Percentiles rank a stretch among this genome's conserved stretches.
Conservation (phyloP, 768 basidiomycete species). For the Lentinula lateritia region DNA sequence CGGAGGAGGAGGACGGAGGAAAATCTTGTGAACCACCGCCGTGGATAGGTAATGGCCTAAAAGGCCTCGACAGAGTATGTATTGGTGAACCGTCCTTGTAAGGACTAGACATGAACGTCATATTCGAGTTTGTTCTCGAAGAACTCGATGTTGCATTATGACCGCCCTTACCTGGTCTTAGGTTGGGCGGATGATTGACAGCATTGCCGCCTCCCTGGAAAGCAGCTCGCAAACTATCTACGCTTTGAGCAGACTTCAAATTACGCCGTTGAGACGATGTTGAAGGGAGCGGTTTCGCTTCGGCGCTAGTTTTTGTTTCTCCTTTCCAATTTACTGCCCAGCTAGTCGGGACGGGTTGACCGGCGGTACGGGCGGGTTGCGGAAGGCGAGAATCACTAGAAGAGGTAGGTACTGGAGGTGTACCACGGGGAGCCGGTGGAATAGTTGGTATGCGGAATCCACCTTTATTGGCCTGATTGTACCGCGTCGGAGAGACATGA, state of each 20-base stretch:
- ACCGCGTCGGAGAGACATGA: slow-evolving; percentile 23
- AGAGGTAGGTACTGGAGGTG: slow-evolving; percentile 31
- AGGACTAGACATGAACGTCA: not conserved
- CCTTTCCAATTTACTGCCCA: slow-evolving; percentile 51
- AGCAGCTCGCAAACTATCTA: slow-evolving; percentile 43
- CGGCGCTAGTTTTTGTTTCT: slow-evolving; percentile 28
- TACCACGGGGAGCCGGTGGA: slow-evolving; percentile 31
- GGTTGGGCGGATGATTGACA: slow-evolving; percentile 25
- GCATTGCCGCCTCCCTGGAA: slow-evolving; percentile 7
- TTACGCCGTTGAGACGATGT: slow-evolving; percentile 26
- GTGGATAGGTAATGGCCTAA: slow-evolving; percentile 37
- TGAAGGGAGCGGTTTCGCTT: slow-evolving; percentile 27
- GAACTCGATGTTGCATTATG: not conserved
- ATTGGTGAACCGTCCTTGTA: slow-evolving; percentile 36
- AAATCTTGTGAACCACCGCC: slow-evolving; percentile 28
- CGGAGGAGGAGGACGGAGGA: slow-evolving; percentile 19
- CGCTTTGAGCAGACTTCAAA: slow-evolving; percentile 42
- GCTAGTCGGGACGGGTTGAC: slow-evolving; percentile 38
- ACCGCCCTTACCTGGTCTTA: slow-evolving; percentile 25
- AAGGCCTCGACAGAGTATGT: slow-evolving; percentile 24
- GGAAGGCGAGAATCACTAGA: slow-evolving; percentile 27
- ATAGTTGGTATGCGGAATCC: slow-evolving; percentile 14
- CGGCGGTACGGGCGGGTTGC: slow-evolving; percentile 26
- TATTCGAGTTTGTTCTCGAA: not conserved
- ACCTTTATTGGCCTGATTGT: slow-evolving; percentile 16